These are phyloP conservation scores for Trichoderma koningii DNA, from an alignment of 2,329 filamentous ascomycete species.

Conservation along the genomic window DNA sequence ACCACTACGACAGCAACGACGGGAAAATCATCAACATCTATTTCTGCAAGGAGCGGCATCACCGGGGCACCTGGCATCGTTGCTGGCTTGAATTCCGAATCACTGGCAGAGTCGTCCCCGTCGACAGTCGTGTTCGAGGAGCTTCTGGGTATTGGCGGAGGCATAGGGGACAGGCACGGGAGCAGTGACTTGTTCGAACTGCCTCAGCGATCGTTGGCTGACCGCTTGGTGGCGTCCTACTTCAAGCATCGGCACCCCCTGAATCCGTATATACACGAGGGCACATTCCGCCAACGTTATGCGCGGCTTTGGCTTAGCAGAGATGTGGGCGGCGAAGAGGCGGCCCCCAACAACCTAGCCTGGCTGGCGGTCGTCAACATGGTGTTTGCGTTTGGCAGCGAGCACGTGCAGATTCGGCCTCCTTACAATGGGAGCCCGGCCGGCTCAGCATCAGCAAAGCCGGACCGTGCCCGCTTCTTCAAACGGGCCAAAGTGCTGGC, in stretches of 20 bases:
- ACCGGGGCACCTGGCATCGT: neutral
- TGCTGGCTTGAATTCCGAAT: neutral
- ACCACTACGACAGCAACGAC: conserved; percentile 1
- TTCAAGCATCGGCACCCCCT: conserved; percentile 19
- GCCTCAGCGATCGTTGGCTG: conserved; percentile 15
- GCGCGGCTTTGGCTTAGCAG: conserved; percentile 17
- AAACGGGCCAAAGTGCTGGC: conserved; percentile 19
- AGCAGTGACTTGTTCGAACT: conserved; percentile 21
- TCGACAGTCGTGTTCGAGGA: conserved; percentile 22
- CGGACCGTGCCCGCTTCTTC: conserved; percentile 22
- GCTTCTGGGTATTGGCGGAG: conserved; percentile 14
- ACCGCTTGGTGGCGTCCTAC: conserved; percentile 15
- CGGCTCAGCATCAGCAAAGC: conserved; percentile 7
- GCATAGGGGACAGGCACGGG: conserved; percentile 11
- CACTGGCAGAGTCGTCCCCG: conserved; percentile 12
- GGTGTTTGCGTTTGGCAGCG: conserved; percentile 21
- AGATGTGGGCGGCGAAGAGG: conserved; percentile 20
- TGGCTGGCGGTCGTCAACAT: conserved; percentile 21
- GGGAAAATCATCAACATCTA: neutral
- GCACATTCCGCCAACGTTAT: conserved; percentile 19
- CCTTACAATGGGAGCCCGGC: conserved; percentile 8
- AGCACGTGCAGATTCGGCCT: conserved; percentile 14
- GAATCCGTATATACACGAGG: conserved; percentile 21
- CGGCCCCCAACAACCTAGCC: conserved; percentile 17
- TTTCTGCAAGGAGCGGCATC: conserved; percentile 6